Percentiles rank a stretch among this genome's conserved stretches.
These are phyloP conservation scores for Blepharisma stoltei DNA, from an alignment of 73 alveolate genomes.

Conservation along the genomic window DNA sequence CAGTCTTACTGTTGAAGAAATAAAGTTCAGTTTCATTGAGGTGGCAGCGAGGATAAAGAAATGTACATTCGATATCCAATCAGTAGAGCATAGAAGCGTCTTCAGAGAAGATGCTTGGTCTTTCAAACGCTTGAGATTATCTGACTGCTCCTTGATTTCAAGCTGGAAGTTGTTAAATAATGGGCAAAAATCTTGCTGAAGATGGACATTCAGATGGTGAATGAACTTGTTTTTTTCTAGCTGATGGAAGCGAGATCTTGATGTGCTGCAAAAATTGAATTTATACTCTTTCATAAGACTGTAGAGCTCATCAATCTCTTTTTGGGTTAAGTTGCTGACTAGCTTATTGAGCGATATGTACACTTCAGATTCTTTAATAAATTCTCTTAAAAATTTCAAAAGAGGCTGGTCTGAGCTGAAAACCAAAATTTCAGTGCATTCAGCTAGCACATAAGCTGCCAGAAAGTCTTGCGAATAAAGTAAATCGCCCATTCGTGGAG, in stretches of 20 bases:
- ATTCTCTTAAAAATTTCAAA: constrained; percentile 4
- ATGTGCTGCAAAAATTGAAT: background rate
- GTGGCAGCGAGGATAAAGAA: constrained; percentile 13
- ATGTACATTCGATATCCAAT: constrained; percentile 1
- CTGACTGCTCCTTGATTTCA: constrained; percentile 14
- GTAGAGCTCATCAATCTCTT: background rate
- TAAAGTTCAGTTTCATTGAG: constrained; percentile 17
- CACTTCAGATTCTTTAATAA: constrained; percentile 5
- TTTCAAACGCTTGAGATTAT: background rate
- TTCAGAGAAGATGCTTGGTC: background rate
- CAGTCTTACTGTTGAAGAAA: background rate
- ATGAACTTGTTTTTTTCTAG: background rate
- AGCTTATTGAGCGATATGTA: background rate
- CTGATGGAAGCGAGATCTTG: background rate
- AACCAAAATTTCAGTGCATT: constrained; percentile 7
- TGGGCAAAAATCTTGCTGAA: background rate
- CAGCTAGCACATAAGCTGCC: background rate
- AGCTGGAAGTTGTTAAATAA: background rate
- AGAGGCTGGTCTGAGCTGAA: background rate
- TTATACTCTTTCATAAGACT: background rate
- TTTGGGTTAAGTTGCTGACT: background rate
- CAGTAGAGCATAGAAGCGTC: background rate
- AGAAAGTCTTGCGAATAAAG: background rate
- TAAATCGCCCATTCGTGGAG: background rate
- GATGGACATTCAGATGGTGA: background rate